Evolutionary conservation across 2,329 filamentous ascomycete species (phyloP), one percentile per base, ranked within the genome.

Genomic region (Trichoderma asperellum): DNA sequence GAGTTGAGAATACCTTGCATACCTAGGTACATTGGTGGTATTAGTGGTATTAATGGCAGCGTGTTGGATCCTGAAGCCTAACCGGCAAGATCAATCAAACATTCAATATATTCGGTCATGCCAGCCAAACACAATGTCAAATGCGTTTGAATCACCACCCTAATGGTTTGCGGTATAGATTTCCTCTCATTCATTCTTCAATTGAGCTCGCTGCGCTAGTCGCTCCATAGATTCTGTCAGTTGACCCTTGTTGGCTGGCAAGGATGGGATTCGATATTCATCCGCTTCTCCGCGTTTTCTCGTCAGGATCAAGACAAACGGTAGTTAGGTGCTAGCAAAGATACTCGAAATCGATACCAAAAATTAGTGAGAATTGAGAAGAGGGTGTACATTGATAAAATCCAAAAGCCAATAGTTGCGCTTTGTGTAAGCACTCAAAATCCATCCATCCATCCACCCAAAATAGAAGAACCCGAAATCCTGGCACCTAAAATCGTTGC

Each of bases 61-160:
- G 0, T n/a, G 18, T n/a, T 43, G 8, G 18, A n/a, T n/a, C 2
- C 5, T 10, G 40, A 43, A 7, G 7, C 40, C 7, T 4, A n/a
- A 18, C 16, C 16, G 16, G 5, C n/a, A n/a, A 5, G 2, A 43
- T n/a, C 40, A n/a, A 2, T 43, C 18, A n/a, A n/a, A 43, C 10
- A 5, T n/a, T n/a, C 2, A 10, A n/a, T 0, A 7, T 18, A 43
- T 4, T n/a, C 16, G 1, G 2, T n/a, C 16, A 32, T n/a, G 18
- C 16, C 18, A 1, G 8, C 18, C 40, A n/a, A 43, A 43, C 6
- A 8, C 2, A n/a, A n/a, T 16, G 16, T 3, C 7, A 43, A 43
- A 43, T 1, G 40, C 7, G 16, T n/a, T 32, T 8, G 18, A 43
- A 8, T n/a, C 1, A 43, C 18, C 18, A 16, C 18, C 16, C 40